Evolutionary conservation across 805 yeast genomes (phyloP).

Genomic region (Candida parachauliodes): DNA sequence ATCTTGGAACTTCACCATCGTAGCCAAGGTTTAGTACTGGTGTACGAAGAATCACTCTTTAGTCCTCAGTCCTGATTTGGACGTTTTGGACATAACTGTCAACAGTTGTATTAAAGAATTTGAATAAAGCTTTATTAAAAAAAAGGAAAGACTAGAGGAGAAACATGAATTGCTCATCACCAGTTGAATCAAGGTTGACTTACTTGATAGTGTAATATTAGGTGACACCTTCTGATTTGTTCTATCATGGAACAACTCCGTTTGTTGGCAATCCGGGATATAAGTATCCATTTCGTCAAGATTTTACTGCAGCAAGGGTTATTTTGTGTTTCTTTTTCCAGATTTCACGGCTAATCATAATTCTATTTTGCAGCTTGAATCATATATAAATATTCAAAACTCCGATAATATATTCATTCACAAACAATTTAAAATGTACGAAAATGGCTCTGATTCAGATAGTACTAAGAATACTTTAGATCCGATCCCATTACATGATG

Average conservation of each 20-base stretch:
- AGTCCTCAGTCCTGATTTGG: no score
- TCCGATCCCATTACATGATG: constrained; percentile 7
- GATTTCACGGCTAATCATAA: constrained; percentile 6
- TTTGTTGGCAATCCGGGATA: neutral
- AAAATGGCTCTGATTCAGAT: constrained; percentile 8
- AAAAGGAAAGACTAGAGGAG: no score
- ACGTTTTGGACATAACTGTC: no score
- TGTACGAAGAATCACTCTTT: no score
- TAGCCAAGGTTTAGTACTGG: no score
- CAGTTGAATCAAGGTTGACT: no score
- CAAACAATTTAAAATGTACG: neutral
- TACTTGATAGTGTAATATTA: no score
- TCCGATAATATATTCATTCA: no score
- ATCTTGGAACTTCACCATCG: no score
- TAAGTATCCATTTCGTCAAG: neutral
- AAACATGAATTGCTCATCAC: no score
- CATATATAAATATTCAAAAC: constrained; percentile 1
- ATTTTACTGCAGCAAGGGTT: neutral
- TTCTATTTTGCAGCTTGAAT: neutral
- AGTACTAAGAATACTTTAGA: constrained; percentile 3
- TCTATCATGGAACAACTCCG: neutral
- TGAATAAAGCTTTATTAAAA: no score
- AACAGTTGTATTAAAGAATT: no score
- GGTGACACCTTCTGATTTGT: constrained; percentile 4
- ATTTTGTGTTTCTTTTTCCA: neutral